A percentile compares a stretch with the other conserved stretches of the same genome.
These are phyloP conservation scores for Aspergillus coremiiformis DNA, from an alignment of 495 filamentous ascomycete species.

Conservation along the genomic window DNA sequence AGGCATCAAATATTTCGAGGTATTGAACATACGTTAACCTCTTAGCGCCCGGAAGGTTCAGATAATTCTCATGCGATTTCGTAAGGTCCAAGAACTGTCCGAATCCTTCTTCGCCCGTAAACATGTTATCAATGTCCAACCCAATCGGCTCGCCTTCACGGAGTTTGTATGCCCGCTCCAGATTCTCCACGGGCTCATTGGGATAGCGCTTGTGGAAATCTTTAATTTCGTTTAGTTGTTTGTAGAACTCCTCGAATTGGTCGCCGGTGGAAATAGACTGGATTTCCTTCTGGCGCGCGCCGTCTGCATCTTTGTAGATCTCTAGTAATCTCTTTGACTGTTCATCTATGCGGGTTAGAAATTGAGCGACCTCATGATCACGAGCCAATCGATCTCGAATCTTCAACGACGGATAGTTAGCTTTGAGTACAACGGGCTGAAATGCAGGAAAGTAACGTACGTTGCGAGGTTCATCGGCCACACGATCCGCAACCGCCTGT, in stretches of 20 bases:
- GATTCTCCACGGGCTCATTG: constrained; percentile 89
- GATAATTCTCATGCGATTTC: constrained; percentile 71
- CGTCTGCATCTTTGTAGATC: constrained; percentile 76
- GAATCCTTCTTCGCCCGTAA: constrained; percentile 89
- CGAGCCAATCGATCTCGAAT: constrained; percentile 76
- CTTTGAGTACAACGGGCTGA: not conserved
- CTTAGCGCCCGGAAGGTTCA: constrained; percentile 81
- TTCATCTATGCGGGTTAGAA: constrained; percentile 75
- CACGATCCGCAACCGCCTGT: constrained; percentile 84
- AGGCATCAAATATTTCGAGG: constrained; percentile 78
- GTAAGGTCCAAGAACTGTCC: constrained; percentile 88
- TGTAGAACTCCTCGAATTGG: constrained; percentile 87
- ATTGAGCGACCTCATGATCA: constrained; percentile 86
- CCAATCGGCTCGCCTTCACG: constrained; percentile 55
- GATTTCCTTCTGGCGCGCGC: constrained; percentile 64
- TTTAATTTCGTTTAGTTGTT: constrained; percentile 70
- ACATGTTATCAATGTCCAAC: constrained; percentile 77
- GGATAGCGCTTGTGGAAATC: constrained; percentile 86
- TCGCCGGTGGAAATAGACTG: constrained; percentile 81
- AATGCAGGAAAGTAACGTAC: constrained; percentile 45
- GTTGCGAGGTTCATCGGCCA: constrained; percentile 79
- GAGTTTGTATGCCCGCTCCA: constrained; percentile 84
- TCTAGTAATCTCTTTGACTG: constrained; percentile 75
- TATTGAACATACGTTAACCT: constrained; percentile 86
- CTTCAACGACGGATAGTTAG: constrained; percentile 42